Evolutionary conservation across 208 protist species (phyloP).

Genomic region (Leishmania major): DNA sequence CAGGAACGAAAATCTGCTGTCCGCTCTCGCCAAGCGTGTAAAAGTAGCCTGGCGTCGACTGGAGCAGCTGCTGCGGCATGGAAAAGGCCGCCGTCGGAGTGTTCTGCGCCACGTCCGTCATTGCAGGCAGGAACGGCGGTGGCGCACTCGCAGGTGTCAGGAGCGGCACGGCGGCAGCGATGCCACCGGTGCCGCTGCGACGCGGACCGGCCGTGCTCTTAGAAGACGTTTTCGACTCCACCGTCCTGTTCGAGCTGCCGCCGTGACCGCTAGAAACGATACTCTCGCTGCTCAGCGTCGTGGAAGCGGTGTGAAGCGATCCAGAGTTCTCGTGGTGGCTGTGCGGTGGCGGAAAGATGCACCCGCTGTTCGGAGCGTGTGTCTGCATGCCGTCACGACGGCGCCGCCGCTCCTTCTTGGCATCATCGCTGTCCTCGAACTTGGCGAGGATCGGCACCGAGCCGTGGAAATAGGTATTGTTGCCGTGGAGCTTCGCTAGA

Average conservation of each 20-base stretch:
- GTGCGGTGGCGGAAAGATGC: constrained; percentile 50
- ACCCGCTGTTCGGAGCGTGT: constrained; percentile 39
- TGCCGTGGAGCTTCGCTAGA: constrained; percentile 70
- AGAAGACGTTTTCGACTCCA: not conserved
- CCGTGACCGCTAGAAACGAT: constrained; percentile 5
- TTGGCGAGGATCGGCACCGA: constrained; percentile 70
- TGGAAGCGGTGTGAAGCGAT: constrained; percentile 17
- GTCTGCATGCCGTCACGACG: constrained; percentile 48
- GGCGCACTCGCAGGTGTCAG: not conserved
- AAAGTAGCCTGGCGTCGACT: constrained; percentile 41
- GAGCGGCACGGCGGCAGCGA: not conserved
- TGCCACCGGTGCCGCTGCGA: not conserved
- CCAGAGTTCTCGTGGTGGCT: constrained; percentile 12
- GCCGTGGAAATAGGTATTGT: constrained; percentile 61
- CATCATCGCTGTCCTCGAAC: constrained; percentile 75
- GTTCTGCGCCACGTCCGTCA: not conserved
- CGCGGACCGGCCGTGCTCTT: not conserved
- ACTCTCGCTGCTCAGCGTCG: constrained; percentile 14
- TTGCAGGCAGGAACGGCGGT: constrained; percentile 10
- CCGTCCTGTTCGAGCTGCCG: constrained; percentile 1
- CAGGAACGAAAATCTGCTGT: constrained; percentile 47
- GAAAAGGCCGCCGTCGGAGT: constrained; percentile 9
- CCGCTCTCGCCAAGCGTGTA: constrained; percentile 41
- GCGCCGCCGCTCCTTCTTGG: constrained; percentile 67
- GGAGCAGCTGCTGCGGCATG: constrained; percentile 29